Base-by-base conservation (phyloP, 768 basidiomycete species). In the Termitomyces sp. region DNA sequence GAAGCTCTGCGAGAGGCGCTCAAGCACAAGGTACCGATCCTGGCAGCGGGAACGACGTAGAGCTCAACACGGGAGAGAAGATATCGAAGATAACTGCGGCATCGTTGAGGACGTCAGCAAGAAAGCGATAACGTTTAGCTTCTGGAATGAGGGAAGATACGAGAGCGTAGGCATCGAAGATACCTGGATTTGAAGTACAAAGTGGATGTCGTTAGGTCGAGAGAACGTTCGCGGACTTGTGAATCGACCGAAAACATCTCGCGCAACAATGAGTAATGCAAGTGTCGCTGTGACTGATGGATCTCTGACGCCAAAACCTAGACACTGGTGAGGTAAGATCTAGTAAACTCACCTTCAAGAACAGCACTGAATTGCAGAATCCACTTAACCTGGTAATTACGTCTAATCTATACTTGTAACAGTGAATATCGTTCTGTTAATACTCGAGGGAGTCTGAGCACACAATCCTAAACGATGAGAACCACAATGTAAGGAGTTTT, bases 271-370 rank as follows among this genome's bases (percentile, higher is more conserved):
- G 32, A 88, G 71, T 11, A 88, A 70, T 0, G 87, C 87, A 54
- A 86, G 67, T 0, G 86, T 88, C 5, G 87, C 81, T 1, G 85
- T 84, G 3, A 82, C 84, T 11, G 80, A 79, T 5, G 85, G 78
- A 55, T 87, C 76, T 0, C 87, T 87, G n/a, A 88, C 86, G 5
- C 87, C 87, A 58, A 85, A 80, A 35, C 85, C 86, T 85, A 59
- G 18, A 38, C 8, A 38, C 20, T 26, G 6, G 16, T 51, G 38
- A 36, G 54, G 26, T 11, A 30, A 43, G 24, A 16, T 30, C 30
- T 30, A 5, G 4, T 30, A 20, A 9, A 57, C 44, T 33, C 49
- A 84, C 86, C 87, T 77, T 88, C 84, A 6, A 90, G 71, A 3
- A 38, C 79, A 16, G 87, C 86, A 61, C 87, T 74, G 87, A 85